These are phyloP conservation scores for Coccomyxa sp. DNA, from an alignment of 139 green algal species.

Conservation along the genomic window DNA sequence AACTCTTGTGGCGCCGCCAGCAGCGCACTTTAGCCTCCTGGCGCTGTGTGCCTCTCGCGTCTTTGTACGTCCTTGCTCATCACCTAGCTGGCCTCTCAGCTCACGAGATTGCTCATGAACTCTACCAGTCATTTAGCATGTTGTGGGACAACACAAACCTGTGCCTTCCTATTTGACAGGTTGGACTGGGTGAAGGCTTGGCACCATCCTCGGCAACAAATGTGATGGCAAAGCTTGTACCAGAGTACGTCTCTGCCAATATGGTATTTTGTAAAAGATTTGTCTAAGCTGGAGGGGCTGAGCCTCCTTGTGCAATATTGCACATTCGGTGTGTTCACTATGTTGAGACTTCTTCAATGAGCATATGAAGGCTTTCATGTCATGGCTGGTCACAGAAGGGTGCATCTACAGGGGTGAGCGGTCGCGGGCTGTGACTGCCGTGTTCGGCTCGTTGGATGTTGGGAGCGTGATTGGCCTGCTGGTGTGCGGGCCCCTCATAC, in stretches of 20 bases:
- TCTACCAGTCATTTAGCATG: too few species aligned
- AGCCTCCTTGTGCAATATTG: background rate
- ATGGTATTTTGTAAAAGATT: background rate
- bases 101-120: too few species aligned
- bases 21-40: conserved; percentile 65
- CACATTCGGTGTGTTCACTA: background rate
- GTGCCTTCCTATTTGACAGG: conserved; percentile 14
- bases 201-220: conserved; percentile 87
- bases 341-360: background rate
- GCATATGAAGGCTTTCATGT: background rate
- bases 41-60: conserved; percentile 79
- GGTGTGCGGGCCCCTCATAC: conserved; percentile 84
- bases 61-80: conserved; percentile 50
- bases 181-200: conserved; percentile 94
- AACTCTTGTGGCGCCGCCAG: conserved; percentile 80
- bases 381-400: background rate
- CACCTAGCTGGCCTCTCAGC: too few species aligned
- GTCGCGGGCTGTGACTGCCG: conserved; percentile 72
- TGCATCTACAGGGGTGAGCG: conserved; percentile 53
- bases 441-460: conserved; percentile 94
- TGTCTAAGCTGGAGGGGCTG: background rate
- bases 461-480: conserved; percentile 78
- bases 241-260: conserved; percentile 27
- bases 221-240: conserved; percentile 72
- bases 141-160: too few species aligned